Base-by-base conservation (phyloP, 1,284 basidiomycete species). In the Lignosus rhinocerotis region DNA sequence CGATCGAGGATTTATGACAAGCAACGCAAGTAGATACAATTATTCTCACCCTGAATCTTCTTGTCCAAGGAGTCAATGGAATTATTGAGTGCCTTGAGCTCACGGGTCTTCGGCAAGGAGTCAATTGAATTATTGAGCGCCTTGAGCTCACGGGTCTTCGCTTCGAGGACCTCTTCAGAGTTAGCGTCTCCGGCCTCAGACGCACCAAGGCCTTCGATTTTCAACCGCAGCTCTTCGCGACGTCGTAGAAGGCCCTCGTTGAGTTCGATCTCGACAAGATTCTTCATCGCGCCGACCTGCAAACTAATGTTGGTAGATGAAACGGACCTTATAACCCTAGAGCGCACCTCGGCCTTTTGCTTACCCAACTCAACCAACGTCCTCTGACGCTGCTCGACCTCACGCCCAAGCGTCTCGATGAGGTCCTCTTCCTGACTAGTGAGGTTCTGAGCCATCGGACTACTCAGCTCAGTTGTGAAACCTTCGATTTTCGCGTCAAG, bases 191-290 rank as follows among this genome's bases (percentile, higher is more conserved):
- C 88, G n/a, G 80, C 80, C 47, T 83, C 85, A 1, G 80, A 78
- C 53, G 87, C 88, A 48, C 82, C 90, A 17, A 91, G 76, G 49
- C 82, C 76, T 62, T 98, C 95, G 14, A 98, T 77, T 69, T 91
- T 91, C 41, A 77, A 74, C 42, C 86, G 84, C 2, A 98, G 70
- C 67, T 96, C 94, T 55, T 94, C 88, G 41, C 86, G 80, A 14
- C 89, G 83, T 3, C 95, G 83, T 17, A 87, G 81, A 16, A 98
- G 80, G 64, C 88, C 89, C 70, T 99, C 96, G 62, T 92, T 93
- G 34, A 99, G 80, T 72, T 99, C 96, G 53, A 98, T 96, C 72
- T 98, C 93, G 21, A 98, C 76, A 12, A 88, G 76, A 68, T 88
- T 92, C 73, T 93, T 94, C 63, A 82, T 82, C 21, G 87, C 84